Conservation (phyloP, 768 basidiomycete genomes). For the Kwoniella sp. region DNA sequence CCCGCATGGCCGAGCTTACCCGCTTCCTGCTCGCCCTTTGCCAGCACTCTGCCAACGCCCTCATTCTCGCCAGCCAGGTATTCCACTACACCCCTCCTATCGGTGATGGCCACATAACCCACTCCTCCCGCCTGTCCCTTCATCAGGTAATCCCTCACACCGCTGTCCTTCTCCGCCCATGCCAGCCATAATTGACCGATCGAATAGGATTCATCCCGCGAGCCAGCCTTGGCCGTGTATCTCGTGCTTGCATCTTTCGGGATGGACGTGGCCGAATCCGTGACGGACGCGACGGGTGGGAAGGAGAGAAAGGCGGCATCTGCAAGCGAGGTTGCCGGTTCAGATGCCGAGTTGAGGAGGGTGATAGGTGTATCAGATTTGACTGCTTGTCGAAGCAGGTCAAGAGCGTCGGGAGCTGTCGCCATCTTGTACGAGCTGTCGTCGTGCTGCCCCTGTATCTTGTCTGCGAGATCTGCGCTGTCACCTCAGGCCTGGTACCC, state of each 20-base stretch:
- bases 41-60: slow-evolving; percentile 58
- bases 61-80: slow-evolving; percentile 65
- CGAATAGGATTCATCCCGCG: slow-evolving; percentile 62
- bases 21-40: slow-evolving; percentile 50
- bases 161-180: slow-evolving; percentile 69
- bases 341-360: slow-evolving; percentile 42
- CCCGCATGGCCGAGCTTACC: slow-evolving; percentile 4
- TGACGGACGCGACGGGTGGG: slow-evolving; percentile 15
- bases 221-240: slow-evolving; percentile 57
- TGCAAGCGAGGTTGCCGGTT: slow-evolving; percentile 51
- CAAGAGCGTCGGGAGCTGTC: slow-evolving; percentile 38
- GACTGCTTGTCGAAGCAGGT: slow-evolving; percentile 45
- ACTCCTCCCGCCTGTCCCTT: slow-evolving; percentile 72
- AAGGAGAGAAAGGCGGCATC: slow-evolving; percentile 66
- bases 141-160: slow-evolving; percentile 82
- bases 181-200: slow-evolving; percentile 79
- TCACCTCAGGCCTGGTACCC: too few species aligned
- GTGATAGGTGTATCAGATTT: slow-evolving; percentile 20
- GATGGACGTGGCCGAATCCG: slow-evolving; percentile 48
- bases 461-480: too few species aligned
- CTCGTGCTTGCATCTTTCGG: slow-evolving; percentile 73
- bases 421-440: slow-evolving; percentile 9
- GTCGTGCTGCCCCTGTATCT: too few species aligned
- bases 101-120: slow-evolving; percentile 76
- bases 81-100: slow-evolving; percentile 77